phyloP scores from a whole-genome alignment of 2,329 filamentous ascomycete genomes.

The Fusarium sp. region DNA sequence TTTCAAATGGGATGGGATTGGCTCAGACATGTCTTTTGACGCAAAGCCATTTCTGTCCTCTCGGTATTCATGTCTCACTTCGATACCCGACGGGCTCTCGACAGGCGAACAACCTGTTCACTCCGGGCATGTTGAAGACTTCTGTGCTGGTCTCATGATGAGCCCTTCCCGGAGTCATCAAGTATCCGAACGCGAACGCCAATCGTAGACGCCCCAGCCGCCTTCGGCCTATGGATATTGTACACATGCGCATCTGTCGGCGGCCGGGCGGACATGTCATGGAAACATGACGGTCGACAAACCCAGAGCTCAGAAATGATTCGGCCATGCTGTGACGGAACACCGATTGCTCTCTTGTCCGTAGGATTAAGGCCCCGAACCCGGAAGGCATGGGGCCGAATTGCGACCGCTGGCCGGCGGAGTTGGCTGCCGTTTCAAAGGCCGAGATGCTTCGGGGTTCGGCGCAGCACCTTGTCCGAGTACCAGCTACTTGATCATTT shows the following conservation, averaged over 20 bases:
- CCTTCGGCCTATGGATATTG: neutral
- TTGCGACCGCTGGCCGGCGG: neutral
- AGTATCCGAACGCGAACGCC: neutral
- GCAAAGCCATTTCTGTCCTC: neutral
- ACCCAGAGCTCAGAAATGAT: neutral
- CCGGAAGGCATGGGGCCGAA: neutral
- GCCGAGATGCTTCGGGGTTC: neutral
- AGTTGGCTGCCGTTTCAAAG: neutral
- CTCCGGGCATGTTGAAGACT: neutral
- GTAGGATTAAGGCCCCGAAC: neutral
- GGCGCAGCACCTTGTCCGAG: neutral
- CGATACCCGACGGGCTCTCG: neutral
- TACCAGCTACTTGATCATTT: neutral
- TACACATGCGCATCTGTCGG: neutral
- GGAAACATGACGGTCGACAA: neutral
- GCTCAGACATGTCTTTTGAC: neutral
- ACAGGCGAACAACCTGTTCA: no score
- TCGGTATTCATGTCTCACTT: rapidly evolving
- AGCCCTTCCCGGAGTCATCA: rapidly evolving
- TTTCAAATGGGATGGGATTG: neutral
- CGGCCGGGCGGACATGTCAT: neutral
- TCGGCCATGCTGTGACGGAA: neutral
- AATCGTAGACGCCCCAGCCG: neutral
- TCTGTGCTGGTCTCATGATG: rapidly evolving
- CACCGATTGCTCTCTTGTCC: neutral